Evolutionary conservation across 1,139 yeast genomes (phyloP), one percentile per base, ranked within the genome.

Genomic region (Hyphopichia buzzinii): DNA sequence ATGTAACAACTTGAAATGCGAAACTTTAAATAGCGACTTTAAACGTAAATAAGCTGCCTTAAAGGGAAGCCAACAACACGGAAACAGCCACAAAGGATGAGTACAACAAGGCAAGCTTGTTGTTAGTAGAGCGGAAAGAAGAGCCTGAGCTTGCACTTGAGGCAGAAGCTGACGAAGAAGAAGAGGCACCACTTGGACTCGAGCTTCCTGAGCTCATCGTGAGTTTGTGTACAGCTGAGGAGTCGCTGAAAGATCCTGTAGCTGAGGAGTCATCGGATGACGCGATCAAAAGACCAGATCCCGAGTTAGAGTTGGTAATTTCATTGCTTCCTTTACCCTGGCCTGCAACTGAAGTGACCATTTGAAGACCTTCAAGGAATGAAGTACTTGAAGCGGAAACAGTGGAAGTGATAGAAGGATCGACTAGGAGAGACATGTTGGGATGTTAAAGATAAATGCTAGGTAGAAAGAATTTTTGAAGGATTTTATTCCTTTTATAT

Each of bases 261-360:
- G 30, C 40, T n/a, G 26, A 34, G 19, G 33, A 33, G 14, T 26
- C 37, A n/a, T 8, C 29, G 4, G 36, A 17, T 6, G 39, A 27
- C 3, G 39, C 36, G 3, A 32, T 10, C 15, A 31, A 17, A 26
- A 31, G 25, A 8, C 13, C 33, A 3, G 34, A 31, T 3, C 11
- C n/a, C n/a, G 30, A 14, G 17, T 15, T 23, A 4, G 36, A 33
- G 25, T 77, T 33, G 31, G 36, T 27, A 8, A 38, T 31, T 22
- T 31, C 40, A 14, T 34, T 33, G 17, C 29, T 35, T 17, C 31
- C 29, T 14, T 36, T 36, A 17, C 32, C 30, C 14, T 28, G 25
- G 8, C 17, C 24, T 11, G 35, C 22, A 8, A 33, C 33, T 8
- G 40, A 38, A 5, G 40, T 38, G 17, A 35, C 40, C 21, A 34